Evolutionary conservation across 2,329 filamentous ascomycete genomes (phyloP), one percentile per base, ranked within the genome.

Genomic region (Tolypocladium ovalisporum): DNA sequence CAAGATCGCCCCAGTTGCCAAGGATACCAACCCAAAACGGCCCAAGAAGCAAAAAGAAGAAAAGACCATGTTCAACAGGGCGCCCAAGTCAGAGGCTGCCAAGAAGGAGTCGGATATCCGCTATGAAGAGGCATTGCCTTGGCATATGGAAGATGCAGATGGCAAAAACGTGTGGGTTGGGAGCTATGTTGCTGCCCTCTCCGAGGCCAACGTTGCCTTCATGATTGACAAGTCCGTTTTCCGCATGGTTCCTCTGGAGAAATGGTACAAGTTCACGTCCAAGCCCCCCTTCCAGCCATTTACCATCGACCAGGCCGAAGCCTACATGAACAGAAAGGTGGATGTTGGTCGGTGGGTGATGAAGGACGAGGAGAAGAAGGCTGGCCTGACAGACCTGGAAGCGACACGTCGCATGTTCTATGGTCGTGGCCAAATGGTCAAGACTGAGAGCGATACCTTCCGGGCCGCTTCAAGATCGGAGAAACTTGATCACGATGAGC

Each of bases 71-170:
- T 88, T 96, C 27, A 91, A 89, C 67, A 86, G 90, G 63, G 83
- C 88, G n/a, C 89, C 95, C 58, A 81, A 82, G 56, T 80, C 81
- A 7, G 91, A 92, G 66, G 91, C 93, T 67, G 93, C 74, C 76
- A 94, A 81, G 79, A 95, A 80, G 76, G 80, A 85, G 58, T 78
- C 79, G 0, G 82, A 84, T 57, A 84, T 84, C 73, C 87, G 92
- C 61, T 99, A 97, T 63, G 94, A 97, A 70, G 94, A 99, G 71
- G 90, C 93, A 4, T 77, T 97, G 54, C 94, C 94, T 7, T 99
- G 94, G 94, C 92, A 97, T 70, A 73, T 99, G 39, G 94, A 99
- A 69, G 94, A 99, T 70, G 95, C 92, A 44, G 93, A 99, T 66
- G 90, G 91, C 62, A 96, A 93, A 71, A 93, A 96, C 65, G 88